Base-by-base conservation (phyloP, 179 eudicot species). In the Beta lomatogona region DNA sequence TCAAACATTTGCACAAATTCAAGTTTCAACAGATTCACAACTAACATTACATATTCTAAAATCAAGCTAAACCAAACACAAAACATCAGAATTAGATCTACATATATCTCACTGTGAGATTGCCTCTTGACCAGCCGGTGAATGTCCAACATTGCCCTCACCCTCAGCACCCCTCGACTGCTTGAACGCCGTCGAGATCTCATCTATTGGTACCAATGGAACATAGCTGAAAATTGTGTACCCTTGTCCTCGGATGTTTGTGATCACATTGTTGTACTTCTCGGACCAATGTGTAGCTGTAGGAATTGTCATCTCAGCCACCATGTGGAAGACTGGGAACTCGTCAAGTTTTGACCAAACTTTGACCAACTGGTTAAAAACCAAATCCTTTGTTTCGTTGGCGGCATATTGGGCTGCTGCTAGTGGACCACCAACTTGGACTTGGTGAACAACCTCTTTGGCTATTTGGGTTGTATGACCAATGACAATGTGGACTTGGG, bases 191-290 rank as follows among this genome's bases (percentile, higher is more conserved):
- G 81, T 88, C 53, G 85, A 86, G n/a, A 92, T 85, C 28, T 87
- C 91, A 9, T 92, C 91, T 0, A 86, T 78, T 5, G 95, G 97
- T 18, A 93, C 75, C 66, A 85, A 75, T 14, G 97, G 96, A 12
- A 90, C 72, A 25, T 87, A 79, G 64, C 80, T 21, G 60, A 92
- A 87, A 9, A 79, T 57, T 11, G 78, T 21, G 25, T 88, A 80
- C 3, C 94, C 94, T 58, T 89, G 90, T 0, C 77, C 80, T 1
- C 69, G 73, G 76, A 89, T 8, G 22, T 86, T 80, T 0, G 63
- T 41, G 5, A 91, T 59, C 12, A 81, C 22, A 9, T 65, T 72
- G 87, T 92, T 91, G 91, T 93, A 93, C 77, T 86, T 90, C 77
- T 91, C 91, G 2, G 91, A 84, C 87, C 89, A 88, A 71, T 85